phyloP scores from a whole-genome alignment of 2,329 filamentous ascomycete genomes.

The Lachnellula cervina region DNA sequence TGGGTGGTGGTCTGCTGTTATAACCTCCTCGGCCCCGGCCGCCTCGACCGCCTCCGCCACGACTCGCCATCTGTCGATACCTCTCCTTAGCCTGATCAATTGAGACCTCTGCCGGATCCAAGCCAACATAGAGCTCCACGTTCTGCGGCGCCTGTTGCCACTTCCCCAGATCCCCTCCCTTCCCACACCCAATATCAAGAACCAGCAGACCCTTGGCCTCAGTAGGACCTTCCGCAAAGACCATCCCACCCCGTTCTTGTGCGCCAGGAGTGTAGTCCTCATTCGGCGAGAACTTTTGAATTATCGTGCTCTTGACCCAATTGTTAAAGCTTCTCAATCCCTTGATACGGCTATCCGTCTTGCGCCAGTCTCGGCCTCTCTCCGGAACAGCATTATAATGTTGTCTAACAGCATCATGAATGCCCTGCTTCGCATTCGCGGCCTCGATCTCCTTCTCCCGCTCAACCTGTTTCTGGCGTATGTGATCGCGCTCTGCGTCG shows the following conservation, averaged over 20 bases:
- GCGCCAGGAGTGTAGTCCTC: slow-evolving; percentile 65
- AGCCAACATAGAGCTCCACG: slow-evolving; percentile 88
- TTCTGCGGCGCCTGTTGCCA: slow-evolving; percentile 92
- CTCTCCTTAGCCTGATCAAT: slow-evolving; percentile 86
- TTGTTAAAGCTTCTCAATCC: slow-evolving; percentile 94
- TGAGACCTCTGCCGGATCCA: slow-evolving; percentile 88
- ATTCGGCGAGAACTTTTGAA: slow-evolving; percentile 88
- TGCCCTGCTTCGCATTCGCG: slow-evolving; percentile 43
- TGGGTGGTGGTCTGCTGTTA: slow-evolving; percentile 44
- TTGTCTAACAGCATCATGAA: slow-evolving; percentile 81
- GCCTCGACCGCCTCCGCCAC: slow-evolving; percentile 48
- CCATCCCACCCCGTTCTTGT: slow-evolving; percentile 42
- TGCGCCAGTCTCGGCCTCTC: slow-evolving; percentile 88
- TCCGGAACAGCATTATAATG: slow-evolving; percentile 97
- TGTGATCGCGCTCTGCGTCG: slow-evolving; percentile 61
- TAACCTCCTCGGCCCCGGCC: slow-evolving; percentile 48
- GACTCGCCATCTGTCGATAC: slow-evolving; percentile 66
- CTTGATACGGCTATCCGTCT: slow-evolving; percentile 91
- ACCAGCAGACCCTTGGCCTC: slow-evolving; percentile 62
- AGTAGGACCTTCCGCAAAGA: slow-evolving; percentile 29
- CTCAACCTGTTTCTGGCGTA: slow-evolving; percentile 54
- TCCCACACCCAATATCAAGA: slow-evolving; percentile 92
- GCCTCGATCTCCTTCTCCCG: slow-evolving; percentile 46
- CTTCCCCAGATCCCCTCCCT: slow-evolving; percentile 91
- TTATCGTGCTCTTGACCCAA: slow-evolving; percentile 96